Conservation (phyloP, 179 eudicot species). For the Nepenthes alata region DNA sequence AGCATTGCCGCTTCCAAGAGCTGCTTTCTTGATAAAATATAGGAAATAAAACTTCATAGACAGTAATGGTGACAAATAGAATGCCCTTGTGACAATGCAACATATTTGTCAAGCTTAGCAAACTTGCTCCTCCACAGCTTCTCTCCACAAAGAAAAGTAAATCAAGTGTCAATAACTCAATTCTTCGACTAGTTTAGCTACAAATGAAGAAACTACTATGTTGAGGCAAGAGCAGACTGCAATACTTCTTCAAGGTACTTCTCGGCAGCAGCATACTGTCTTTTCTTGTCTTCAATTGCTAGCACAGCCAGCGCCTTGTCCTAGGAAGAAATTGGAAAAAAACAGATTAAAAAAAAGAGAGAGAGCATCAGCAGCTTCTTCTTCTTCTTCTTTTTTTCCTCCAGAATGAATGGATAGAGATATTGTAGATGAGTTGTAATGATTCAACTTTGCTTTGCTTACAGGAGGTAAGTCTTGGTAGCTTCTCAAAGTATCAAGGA, state of each 20-base stretch:
- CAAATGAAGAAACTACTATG: constrained; percentile 2
- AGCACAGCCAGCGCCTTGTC: constrained; percentile 88
- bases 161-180: too few species aligned
- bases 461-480: constrained; percentile 98
- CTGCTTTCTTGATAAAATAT: too few species aligned
- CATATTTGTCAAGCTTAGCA: too few species aligned
- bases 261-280: constrained; percentile 83
- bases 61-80: too few species aligned
- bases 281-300: constrained; percentile 91
- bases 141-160: too few species aligned
- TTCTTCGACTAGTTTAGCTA: too few species aligned
- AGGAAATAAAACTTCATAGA: too few species aligned
- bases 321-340: constrained; percentile 21
- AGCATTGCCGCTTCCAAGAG: too few species aligned
- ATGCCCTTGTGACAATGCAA: too few species aligned
- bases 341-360: too few species aligned
- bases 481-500: constrained; percentile 85
- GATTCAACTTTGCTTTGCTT: constrained; percentile 8
- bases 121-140: too few species aligned
- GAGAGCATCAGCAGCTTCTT: too few species aligned
- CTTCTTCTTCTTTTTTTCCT: neutral
- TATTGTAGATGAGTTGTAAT: neutral
- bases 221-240: constrained; percentile 63
- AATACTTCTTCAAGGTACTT: constrained; percentile 86
- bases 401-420: neutral